Evolutionary conservation across 2,329 filamentous ascomycete species (phyloP).

Genomic region (Beauveria scarabaeidicola): DNA sequence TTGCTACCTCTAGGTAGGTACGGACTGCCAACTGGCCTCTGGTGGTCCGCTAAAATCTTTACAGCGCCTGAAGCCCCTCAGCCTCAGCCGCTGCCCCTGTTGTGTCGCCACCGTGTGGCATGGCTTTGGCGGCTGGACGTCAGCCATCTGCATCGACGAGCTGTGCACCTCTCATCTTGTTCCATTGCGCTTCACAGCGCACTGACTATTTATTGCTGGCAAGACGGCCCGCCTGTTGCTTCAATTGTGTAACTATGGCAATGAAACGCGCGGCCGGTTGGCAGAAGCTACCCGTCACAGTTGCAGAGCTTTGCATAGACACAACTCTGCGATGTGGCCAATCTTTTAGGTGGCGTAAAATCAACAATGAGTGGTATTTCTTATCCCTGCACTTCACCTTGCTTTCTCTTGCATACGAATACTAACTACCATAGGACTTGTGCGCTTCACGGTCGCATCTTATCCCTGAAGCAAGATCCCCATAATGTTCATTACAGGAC

Average conservation of each 20-base stretch:
- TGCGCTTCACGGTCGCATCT: conserved; percentile 72
- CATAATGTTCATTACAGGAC: conserved; percentile 72
- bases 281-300: conserved; percentile 73
- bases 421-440: conserved; percentile 53
- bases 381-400: neutral
- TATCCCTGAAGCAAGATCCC: conserved; percentile 77
- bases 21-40: no score
- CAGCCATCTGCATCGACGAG: neutral
- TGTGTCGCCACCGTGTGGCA: neutral
- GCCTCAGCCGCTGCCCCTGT: neutral
- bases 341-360: conserved; percentile 90
- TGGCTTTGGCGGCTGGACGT: neutral
- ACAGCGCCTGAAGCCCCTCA: neutral
- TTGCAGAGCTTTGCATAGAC: conserved; percentile 86
- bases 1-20: neutral
- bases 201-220: neutral
- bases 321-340: conserved; percentile 92
- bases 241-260: conserved; percentile 22
- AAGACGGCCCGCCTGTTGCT: neutral
- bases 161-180: neutral
- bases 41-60: neutral
- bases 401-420: conserved; percentile 1
- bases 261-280: conserved; percentile 59
- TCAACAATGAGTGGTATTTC: conserved; percentile 70
- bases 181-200: neutral